Base-by-base conservation (phyloP, 352 stramenopile genomes). In the Pythium utonaiense region DNA sequence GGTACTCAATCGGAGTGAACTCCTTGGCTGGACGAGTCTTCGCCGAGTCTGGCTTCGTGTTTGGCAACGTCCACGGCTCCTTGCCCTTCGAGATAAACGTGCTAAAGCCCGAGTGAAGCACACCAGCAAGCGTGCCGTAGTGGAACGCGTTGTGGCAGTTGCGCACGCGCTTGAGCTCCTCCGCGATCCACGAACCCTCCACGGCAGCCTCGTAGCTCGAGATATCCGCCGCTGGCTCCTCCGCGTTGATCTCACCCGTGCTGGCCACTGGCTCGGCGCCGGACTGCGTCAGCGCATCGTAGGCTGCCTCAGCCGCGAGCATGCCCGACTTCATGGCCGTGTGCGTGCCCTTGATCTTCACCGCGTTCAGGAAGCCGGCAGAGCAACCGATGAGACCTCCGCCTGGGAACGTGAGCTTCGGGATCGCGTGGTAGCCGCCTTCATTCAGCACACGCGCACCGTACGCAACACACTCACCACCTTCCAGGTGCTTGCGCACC, bases 291-390 rank as follows among this genome's bases (percentile, higher is more conserved):
- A 98, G 62, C 49, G 86, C 76, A 19, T 98, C 91, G 71, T 98
- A 98, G 33, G 96, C 77, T 28, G 96, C 87, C 73, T 99, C 97
- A 7, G 96, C 97, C 47, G 96, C 96, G 30, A 99, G 74, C 86
- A 99, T 99, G 44, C 96, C 97, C 48, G 83, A 98, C 85, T 99
- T 99, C 74, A 99, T 98, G 31, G 97, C 97, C 42, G 96, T 99
- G 80, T 99, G 97, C 33, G 93, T 96, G 44, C 97, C 97, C 76
- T 99, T 99, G 74, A 99, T 99, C 82, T 99, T 99, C 17, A 99
- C 95, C 9, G 88, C 83, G 74, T 99, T 99, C 52, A 99, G 73
- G 70, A 99, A 99, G 44, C 98, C 98, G 52, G 97, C 96, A 56
- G 87, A 96, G 71, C 97, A 99, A 25, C 98, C 98, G 53, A 99